Evolutionary conservation across 768 basidiomycete genomes (phyloP).

Genomic region (Gymnopilus dilepis): DNA sequence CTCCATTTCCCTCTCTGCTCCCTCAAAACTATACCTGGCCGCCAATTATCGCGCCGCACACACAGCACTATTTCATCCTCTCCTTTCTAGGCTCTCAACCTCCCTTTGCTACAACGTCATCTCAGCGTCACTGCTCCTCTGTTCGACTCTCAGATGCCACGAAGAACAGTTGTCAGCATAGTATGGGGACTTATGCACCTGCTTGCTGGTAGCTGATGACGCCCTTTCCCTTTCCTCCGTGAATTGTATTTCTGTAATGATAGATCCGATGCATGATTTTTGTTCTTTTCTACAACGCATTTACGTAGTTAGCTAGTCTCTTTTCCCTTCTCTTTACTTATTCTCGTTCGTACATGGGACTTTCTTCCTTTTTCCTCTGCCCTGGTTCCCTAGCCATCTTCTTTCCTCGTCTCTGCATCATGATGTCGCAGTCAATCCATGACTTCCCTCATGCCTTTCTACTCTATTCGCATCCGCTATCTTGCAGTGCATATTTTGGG

Average conservation of each 20-base stretch:
- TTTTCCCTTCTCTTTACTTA: constrained; percentile 4
- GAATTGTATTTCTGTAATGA: constrained; percentile 7
- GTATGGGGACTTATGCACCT: neutral
- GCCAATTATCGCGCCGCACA: no score
- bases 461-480: neutral
- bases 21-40: neutral
- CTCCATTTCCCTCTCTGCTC: no score
- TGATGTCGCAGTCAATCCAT: neutral
- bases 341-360: constrained; percentile 10
- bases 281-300: neutral
- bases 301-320: neutral
- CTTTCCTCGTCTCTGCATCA: neutral
- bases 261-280: constrained; percentile 11
- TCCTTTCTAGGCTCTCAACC: neutral
- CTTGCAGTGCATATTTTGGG: neutral
- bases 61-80: no score
- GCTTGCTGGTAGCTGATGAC: neutral
- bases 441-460: neutral
- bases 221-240: neutral
- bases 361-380: neutral
- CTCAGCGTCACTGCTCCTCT: neutral
- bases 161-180: neutral
- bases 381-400: neutral
- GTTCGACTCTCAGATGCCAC: neutral
- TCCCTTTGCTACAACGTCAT: neutral